Base-by-base conservation (phyloP, 768 basidiomycete genomes). In the Thelephora aurantiotincta region DNA sequence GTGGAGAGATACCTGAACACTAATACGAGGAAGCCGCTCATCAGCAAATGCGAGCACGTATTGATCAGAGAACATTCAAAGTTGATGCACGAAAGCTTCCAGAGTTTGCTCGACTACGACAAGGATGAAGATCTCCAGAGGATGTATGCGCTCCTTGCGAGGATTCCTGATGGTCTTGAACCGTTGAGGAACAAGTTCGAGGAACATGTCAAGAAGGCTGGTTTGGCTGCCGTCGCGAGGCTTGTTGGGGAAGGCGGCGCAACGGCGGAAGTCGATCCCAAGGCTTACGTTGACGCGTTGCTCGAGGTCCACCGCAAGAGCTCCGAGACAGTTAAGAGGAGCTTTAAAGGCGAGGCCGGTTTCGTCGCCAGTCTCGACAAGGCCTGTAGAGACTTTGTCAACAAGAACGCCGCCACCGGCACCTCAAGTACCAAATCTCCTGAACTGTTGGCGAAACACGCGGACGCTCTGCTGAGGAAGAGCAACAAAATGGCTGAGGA, bases 401-500 rank as follows among this genome's bases (percentile, higher is more conserved):
- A 99, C 63, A 73, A 80, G 38, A 99, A 98, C 60, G 77, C 80
- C 44, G 89, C 88, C 6, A 93, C 91, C 12, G 89, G 89, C 0
- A 67, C 74, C n/a, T 85, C 83, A 1, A 70, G 76, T 0, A 81
- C 82, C 22, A 91, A 86, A 63, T 93, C 89, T 5, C 91, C 94
- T 0, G 94, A 97, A 59, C 64, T 97, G 43, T 66, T 99, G 20
- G 91, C 93, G 26, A 92, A 88, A 62, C 89, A 96, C 54, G 80
- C 89, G 14, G 93, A 99, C 61, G 73, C 83, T 50, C 64, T 97
- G 33, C 66, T 99, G 43, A 76, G 86, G 52, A 97, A 97, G 74
- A 93, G 78, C 65, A 98, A 96, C 69, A 96, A 96, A 70, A 75
- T 93, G 64, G 76, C 83, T 2, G 93, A 97, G 67, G 90, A 90